Conservation (phyloP, 208 protist species). For the Borovskyia barvae region DNA sequence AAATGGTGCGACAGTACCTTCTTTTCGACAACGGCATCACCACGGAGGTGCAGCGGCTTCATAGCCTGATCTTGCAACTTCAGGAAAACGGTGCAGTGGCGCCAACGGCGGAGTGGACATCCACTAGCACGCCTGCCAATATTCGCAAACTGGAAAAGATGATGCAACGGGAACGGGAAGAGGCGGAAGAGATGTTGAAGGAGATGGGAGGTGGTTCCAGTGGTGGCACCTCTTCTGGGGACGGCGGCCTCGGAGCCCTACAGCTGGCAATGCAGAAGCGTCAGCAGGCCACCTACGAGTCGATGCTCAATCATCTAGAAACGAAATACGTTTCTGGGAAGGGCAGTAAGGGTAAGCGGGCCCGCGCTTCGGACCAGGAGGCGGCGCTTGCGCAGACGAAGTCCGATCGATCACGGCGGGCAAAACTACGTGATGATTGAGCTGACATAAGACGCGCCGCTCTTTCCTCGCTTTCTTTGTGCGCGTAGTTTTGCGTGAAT, state of each 20-base stretch:
- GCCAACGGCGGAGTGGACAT: constrained; percentile 33
- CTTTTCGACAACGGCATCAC: constrained; percentile 78
- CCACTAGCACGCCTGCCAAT: constrained; percentile 30
- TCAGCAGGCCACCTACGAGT: constrained; percentile 46
- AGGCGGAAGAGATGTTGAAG: constrained; percentile 59
- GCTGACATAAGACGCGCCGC: background rate
- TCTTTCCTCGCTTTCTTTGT: background rate
- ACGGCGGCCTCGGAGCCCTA: constrained; percentile 32
- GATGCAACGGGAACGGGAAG: constrained; percentile 57
- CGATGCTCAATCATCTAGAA: constrained; percentile 69
- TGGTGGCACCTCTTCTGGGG: background rate
- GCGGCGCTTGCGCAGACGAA: constrained; percentile 10
- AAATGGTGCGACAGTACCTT: constrained; percentile 68
- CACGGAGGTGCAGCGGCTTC: constrained; percentile 56
- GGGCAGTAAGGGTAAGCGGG: constrained; percentile 12
- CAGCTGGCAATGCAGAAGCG: constrained; percentile 70
- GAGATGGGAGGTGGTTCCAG: constrained; percentile 28
- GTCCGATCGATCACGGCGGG: background rate
- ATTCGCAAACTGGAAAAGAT: constrained; percentile 37
- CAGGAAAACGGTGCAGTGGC: constrained; percentile 31
- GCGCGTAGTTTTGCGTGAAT: too few species aligned
- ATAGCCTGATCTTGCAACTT: constrained; percentile 30
- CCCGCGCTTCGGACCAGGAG: constrained; percentile 8
- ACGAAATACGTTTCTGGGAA: constrained; percentile 45
- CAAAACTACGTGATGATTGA: background rate